phyloP scores from a whole-genome alignment of 2,329 filamentous ascomycete genomes.

The Aspergillus pseudoglaucus region DNA sequence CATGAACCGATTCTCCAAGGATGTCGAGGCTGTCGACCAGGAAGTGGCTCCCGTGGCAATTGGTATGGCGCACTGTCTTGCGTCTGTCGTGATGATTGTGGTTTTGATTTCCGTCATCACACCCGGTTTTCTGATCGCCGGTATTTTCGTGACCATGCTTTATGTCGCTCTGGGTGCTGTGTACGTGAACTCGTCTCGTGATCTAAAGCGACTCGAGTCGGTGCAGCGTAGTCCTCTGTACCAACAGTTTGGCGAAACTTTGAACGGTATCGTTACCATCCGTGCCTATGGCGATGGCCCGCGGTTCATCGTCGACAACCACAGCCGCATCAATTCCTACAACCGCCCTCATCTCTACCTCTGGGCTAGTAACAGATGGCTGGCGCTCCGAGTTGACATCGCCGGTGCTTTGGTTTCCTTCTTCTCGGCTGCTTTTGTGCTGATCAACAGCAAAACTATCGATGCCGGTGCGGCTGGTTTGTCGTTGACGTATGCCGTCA shows the following conservation, averaged over 20 bases:
- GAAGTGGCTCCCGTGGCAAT: slow-evolving; percentile 92
- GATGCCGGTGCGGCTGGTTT: slow-evolving; percentile 89
- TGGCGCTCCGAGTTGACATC: slow-evolving; percentile 84
- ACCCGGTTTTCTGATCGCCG: slow-evolving; percentile 82
- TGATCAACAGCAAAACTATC: slow-evolving; percentile 72
- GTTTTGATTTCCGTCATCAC: slow-evolving; percentile 82
- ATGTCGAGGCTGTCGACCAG: slow-evolving; percentile 89
- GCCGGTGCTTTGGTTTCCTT: slow-evolving; percentile 88
- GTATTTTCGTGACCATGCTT: slow-evolving; percentile 71
- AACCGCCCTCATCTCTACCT: slow-evolving; percentile 91
- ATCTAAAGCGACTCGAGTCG: slow-evolving; percentile 90
- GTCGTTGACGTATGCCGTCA: slow-evolving; percentile 90
- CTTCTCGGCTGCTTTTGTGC: slow-evolving; percentile 86
- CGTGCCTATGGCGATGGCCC: slow-evolving; percentile 91
- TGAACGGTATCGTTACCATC: slow-evolving; percentile 92
- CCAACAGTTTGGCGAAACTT: slow-evolving; percentile 94
- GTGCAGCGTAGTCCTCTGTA: slow-evolving; percentile 91
- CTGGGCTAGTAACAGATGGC: slow-evolving; percentile 96
- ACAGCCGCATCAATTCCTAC: slow-evolving; percentile 80
- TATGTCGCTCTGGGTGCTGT: slow-evolving; percentile 80
- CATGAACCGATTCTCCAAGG: slow-evolving; percentile 98
- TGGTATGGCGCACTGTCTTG: slow-evolving; percentile 60
- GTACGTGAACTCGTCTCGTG: slow-evolving; percentile 87
- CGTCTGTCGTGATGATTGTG: slow-evolving; percentile 74
- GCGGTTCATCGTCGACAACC: slow-evolving; percentile 87